phyloP scores from a whole-genome alignment of 345 rosid species.

The Syzygium grande region DNA sequence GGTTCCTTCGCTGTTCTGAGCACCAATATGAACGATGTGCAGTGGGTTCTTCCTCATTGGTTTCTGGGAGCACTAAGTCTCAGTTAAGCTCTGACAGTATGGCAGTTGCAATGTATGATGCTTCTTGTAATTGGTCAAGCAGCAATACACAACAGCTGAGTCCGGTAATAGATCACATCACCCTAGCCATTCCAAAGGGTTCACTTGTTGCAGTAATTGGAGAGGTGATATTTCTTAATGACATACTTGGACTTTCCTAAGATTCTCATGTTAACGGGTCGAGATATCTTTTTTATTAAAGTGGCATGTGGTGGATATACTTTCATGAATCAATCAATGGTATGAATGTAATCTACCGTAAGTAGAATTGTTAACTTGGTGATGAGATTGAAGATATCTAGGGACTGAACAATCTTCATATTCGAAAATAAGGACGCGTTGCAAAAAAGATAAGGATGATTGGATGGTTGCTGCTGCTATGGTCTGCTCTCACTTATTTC shows the following conservation, averaged over 20 bases:
- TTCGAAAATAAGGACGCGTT: background rate
- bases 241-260: background rate
- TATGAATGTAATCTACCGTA: background rate
- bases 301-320: background rate
- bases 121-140: slow-evolving; percentile 71
- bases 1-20: slow-evolving; percentile 64
- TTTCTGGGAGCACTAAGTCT: slow-evolving; percentile 16
- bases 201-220: slow-evolving; percentile 62
- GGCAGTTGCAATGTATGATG: slow-evolving; percentile 50
- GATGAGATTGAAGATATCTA: background rate
- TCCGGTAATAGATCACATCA: slow-evolving; percentile 47
- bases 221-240: slow-evolving; percentile 43
- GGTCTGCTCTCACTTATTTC: background rate
- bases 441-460: background rate
- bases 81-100: slow-evolving; percentile 23
- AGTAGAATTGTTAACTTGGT: background rate
- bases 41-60: slow-evolving; percentile 10
- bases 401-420: background rate
- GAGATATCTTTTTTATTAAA: background rate
- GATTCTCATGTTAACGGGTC: background rate
- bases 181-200: slow-evolving; percentile 58
- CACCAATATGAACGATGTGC: slow-evolving; percentile 14
- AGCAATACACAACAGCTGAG: slow-evolving; percentile 23
- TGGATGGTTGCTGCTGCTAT: background rate
- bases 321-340: background rate